Base-by-base conservation (phyloP, 108 stramenopile species). In the Chaetoceros tenuissimus region DNA sequence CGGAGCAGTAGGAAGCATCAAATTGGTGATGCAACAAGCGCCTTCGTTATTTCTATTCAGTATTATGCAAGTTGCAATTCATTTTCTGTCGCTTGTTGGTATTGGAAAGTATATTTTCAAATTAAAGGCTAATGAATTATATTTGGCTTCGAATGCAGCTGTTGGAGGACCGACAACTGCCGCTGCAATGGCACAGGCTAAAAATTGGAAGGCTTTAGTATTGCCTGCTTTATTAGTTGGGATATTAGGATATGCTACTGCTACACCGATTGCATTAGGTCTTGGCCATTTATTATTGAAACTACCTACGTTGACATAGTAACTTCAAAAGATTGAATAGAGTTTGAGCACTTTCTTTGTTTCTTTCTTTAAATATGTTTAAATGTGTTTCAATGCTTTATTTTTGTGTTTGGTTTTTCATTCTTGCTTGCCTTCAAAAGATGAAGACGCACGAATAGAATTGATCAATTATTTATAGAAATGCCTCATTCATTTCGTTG, bases 91-190 rank as follows among this genome's bases (percentile, higher is more conserved):
- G 19, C 61, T 94, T 19, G 67, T 93, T 48, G 68, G 60, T 45
- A 48, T 87, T 23, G 95, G 92, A 19, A 70, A 72, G 25, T 66
- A 70, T 3, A 43, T 86, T 3, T 72, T 91, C n/a, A 64, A 74
- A 20, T 66, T 96, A 44, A 68, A 81, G 8, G 49, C 69, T 16
- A 61, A 80, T 22, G 89, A 94, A 56, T 74, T 96, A 2, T 82
- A 85, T 31, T 59, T 96, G 2, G 92, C 95, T 13, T 82, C 80
- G 1, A 96, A 96, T 63, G 95, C 95, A 17, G 89, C 89, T 60
- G 91, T 96, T 2, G 95, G 95, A 1, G 95, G 95, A 0, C 95
- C 89, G 0, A 91, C 89, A 5, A 91, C 89, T 0, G 95, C 95
- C 7, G 95, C 95, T 3, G 92, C 93, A 30, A 93, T 96, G 91